Evolutionary conservation across 768 basidiomycete species (phyloP), one percentile per base, ranked within the genome.

Genomic region (Panaeolus cyanescens): DNA sequence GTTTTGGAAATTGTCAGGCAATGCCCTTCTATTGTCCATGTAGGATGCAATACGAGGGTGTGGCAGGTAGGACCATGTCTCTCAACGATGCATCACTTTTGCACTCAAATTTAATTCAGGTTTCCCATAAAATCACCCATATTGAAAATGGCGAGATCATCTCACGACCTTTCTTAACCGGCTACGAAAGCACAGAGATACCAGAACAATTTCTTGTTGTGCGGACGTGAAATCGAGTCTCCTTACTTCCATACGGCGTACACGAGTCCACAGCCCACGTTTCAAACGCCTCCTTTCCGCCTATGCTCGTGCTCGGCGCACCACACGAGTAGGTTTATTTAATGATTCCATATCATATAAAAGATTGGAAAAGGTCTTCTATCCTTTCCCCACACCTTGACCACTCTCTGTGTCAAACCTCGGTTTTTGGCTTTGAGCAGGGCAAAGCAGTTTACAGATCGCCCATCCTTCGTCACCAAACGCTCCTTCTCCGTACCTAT

Each of bases 41-140:
- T 93, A 63, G 91, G 92, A 4, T 87, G 85, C 64, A 87, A 87
- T 67, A 84, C 86, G 0, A 77, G 76, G 34, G 90, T 90, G 1
- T 91, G 88, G 86, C 83, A 89, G 80, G 91, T 90, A 60, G 69
- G 78, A 9, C 2, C 4, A 0, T 2, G 12, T 25, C 12, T 15
- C 13, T 10, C 1, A 5, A 4, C 9, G 1, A 15, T 1, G 13
- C 6, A 12, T 30, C 10, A 5, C n/a, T 10, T 15, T 13, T 7
- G 33, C 13, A 34, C 13, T 6, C 33, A 34, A 9, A 50, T 28
- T 1, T 28, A 2, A 2, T 25, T 8, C 13, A 50, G 45, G 25
- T 50, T 5, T 28, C 45, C 12, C 22, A 28, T 13, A 25, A 17
- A 50, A n/a, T 20, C 12, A 50, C 4, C 5, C 45, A 15, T 4